Evolutionary conservation across 371 early-diverging fungal genomes (phyloP), one percentile per base, ranked within the genome.

Genomic region (Mucor racemosus): DNA sequence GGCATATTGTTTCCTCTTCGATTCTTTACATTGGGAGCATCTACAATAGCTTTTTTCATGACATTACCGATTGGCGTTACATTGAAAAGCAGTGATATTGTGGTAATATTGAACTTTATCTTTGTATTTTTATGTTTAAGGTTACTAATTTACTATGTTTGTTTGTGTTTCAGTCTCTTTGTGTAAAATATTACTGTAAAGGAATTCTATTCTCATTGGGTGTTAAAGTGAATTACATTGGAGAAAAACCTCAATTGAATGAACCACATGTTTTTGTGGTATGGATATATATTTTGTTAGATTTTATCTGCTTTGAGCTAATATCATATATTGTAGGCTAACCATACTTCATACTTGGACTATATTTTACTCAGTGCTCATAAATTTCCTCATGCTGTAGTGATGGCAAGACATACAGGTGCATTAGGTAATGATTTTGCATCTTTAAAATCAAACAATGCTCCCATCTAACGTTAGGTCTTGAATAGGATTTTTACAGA

Each of bases 291-390:
- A 4, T 7, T 8, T 14, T 9, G 35, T 13, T 34, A 8, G 1
- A 13, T 5, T 14, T 7, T 11, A 53, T n/a, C 31, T 17, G 4
- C 9, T 3, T 26, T 7, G 3, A 53, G 4, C 26, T 68, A 26
- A 48, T 21, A 17, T 36, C 44, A 33, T 36, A 15, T 44, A 34
- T 9, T 17, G 17, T 54, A 80, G 80, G 77, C 78, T 17, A 95
- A 95, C 72, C 95, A 95, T 72, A 95, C 94, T 1, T 90, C 90
- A 21, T 90, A 92, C 82, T 75, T 95, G 31, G 95, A 95, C 70
- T 94, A 90, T 72, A 77, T 95, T 58, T 75, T 94, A 15, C 72
- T 94, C 38, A 84, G 88, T 71, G 88, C 90, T 33, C 73, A 94
- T 66, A 84, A 82, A 61, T 92, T 89, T 70, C 90, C 91, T 14